Base-by-base conservation (phyloP, 2,329 filamentous ascomycete species). In the Colletotrichum sp. region DNA sequence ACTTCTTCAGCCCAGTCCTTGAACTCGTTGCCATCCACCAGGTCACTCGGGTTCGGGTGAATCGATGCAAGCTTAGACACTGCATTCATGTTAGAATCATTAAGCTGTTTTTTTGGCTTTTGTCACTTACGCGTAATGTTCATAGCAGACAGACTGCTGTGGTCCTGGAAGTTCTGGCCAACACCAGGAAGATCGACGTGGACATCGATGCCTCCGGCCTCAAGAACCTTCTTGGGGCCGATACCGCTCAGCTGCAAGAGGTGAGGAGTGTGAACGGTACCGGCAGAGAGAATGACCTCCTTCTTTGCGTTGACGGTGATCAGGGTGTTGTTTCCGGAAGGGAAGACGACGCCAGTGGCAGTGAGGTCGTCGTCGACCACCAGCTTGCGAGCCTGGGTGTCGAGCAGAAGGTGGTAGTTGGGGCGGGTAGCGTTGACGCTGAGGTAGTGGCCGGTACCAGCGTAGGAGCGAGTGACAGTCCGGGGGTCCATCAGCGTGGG, bases 161-260 rank as follows among this genome's bases (percentile, higher is more conserved):
- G 85, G 72, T 87, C 85, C 74, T 86, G 84, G 60, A 85, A 81
- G 77, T 86, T 86, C 52, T 84, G 81, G 16, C 88, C 88, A 8
- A 90, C 89, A 4, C 83, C 85, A 2, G 88, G 86, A 4, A 87
- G 80, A 73, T 89, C 83, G 44, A 85, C 81, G 2, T 86, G 75
- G 0, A 86, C 78, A 1, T 81, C 77, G 34, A 90, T 86, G 0
- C 81, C 82, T 4, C 84, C 81, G 3, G 79, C 73, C 15, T 80
- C 71, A 4, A 90, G 80, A 5, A 85, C 79, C 1, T 80, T 80
- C 13, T 80, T 80, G 9, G 83, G 81, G 0, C 88, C 87, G 24
- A 90, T 84, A 18, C 88, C 87, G 63, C 86, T 88, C 5, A 86
- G 81, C 77, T 88, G 85, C 4, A 89, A 81, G 0, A 89, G 79